A percentile compares a stretch with the other conserved stretches of the same genome.
Conservation (phyloP, 2,329 filamentous ascomycete species). For the Aspergillus fructus region DNA sequence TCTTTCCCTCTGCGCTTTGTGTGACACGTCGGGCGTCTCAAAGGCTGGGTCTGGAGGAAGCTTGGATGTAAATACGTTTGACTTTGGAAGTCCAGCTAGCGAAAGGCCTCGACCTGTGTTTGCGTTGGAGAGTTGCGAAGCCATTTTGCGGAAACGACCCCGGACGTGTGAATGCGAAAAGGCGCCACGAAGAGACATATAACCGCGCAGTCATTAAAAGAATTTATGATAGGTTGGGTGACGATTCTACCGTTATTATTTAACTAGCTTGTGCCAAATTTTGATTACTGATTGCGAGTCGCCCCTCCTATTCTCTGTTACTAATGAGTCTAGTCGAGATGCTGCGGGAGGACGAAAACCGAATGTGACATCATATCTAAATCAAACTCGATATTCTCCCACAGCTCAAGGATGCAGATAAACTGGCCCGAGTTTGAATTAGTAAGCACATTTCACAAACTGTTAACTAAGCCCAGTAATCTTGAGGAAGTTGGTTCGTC, state of each 20-base stretch:
- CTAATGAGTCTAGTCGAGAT: conserved; percentile 8
- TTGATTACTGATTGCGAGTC: neutral
- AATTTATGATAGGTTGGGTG: neutral
- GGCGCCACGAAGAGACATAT: conserved; percentile 26
- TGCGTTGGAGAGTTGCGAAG: conserved; percentile 39
- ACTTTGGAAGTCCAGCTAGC: conserved; percentile 58
- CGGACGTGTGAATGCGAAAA: conserved; percentile 17
- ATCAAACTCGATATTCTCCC: neutral
- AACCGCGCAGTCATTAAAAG: neutral
- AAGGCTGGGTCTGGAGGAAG: conserved; percentile 76
- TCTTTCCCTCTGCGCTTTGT: conserved; percentile 73
- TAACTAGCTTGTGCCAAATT: neutral
- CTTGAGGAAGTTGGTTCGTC: neutral
- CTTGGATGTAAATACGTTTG: conserved; percentile 62
- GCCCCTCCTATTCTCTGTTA: neutral
- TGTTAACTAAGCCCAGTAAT: neutral
- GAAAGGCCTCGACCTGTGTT: conserved; percentile 30
- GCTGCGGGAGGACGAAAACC: neutral
- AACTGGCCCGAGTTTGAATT: neutral
- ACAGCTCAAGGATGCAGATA: neutral
- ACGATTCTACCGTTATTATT: neutral
- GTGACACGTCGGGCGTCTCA: conserved; percentile 77
- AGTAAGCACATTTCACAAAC: neutral
- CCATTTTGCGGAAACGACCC: conserved; percentile 46
- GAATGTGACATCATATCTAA: conserved; percentile 5